These are phyloP conservation scores for Collybiopsis luxurians DNA, from an alignment of 768 basidiomycete genomes.

Conservation along the genomic window DNA sequence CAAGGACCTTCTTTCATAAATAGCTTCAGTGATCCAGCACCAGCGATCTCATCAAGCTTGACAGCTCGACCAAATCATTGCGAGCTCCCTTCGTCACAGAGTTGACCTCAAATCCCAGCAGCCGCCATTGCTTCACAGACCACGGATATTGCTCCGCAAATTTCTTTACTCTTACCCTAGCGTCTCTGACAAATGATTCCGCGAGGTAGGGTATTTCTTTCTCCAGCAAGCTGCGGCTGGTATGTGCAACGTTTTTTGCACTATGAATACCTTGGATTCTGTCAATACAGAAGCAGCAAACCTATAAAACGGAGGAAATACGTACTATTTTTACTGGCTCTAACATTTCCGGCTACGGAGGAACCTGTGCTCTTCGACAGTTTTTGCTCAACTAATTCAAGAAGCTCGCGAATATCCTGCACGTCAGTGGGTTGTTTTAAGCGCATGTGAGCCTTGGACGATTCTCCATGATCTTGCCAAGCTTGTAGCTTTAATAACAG, in stretches of 20 bases:
- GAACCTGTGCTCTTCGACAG: constrained; percentile 7
- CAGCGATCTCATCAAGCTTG: neutral
- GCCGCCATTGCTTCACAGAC: constrained; percentile 7
- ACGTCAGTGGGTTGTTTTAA: constrained; percentile 38
- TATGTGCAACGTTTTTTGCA: neutral
- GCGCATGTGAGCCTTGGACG: constrained; percentile 26
- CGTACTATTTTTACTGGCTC: neutral
- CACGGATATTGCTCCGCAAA: constrained; percentile 3
- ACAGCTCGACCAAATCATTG: neutral
- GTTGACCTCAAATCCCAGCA: constrained; percentile 12
- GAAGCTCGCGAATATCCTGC: constrained; percentile 37
- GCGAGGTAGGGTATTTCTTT: constrained; percentile 8
- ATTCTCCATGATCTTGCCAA: constrained; percentile 37
- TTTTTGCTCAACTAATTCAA: constrained; percentile 31
- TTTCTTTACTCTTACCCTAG: constrained; percentile 9
- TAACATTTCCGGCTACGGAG: no score
- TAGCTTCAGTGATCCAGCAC: neutral
- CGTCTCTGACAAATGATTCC: constrained; percentile 10
- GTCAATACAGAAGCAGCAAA: no score
- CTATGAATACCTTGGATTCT: no score
- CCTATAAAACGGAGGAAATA: no score
- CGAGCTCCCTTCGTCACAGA: neutral
- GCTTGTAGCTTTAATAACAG: constrained; percentile 40
- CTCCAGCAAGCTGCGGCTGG: neutral
- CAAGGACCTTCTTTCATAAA: no score